Evolutionary conservation across 768 basidiomycete species (phyloP), one percentile per base, ranked within the genome.

Genomic region (Rhodocollybia butyracea): DNA sequence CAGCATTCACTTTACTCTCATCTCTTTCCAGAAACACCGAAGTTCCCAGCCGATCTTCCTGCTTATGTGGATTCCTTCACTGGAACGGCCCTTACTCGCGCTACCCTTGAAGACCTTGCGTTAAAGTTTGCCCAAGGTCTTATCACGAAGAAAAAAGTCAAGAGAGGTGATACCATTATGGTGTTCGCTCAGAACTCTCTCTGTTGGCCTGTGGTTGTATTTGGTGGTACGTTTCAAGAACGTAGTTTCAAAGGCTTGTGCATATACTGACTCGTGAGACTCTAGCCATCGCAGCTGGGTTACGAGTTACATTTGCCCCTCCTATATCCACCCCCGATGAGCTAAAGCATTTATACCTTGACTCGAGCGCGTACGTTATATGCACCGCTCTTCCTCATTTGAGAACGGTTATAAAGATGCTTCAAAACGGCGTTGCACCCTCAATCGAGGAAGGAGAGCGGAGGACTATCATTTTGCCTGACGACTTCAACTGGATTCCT

Each of bases 351-450:
- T 88, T 88, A 65, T 85, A 88, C 56, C 69, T 59, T 12, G 84
- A 94, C 63, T 85, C 85, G 50, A 69, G 77, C 2, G 86, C 93
- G 0, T 74, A 76, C 46, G 59, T 87, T n/a, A 66, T 93, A 24
- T 81, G 92, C 54, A 76, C 80, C 11, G 81, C 82, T 55, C 88
- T 89, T n/a, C 73, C 80, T 0, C 73, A 88, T 4, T 58, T 90
- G 1, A 64, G 73, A 0, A 71, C 78, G n/a, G 82, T 82, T 11
- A 71, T 78, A 17, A 73, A 80, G 29, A 85, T 87, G 67, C 76
- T 93, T n/a, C 3, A 27, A 38, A 17, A 15, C 41, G 51, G 51
- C 19, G n/a, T n/a, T n/a, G 66, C 84, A 2, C n/a, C n/a, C n/a
- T 70, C 69, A 6, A 69, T 73, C 3, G 61, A 65, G 1, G 80